Evolutionary conservation across 1,284 basidiomycete species (phyloP).

Genomic region (Amylostereum areolatum): DNA sequence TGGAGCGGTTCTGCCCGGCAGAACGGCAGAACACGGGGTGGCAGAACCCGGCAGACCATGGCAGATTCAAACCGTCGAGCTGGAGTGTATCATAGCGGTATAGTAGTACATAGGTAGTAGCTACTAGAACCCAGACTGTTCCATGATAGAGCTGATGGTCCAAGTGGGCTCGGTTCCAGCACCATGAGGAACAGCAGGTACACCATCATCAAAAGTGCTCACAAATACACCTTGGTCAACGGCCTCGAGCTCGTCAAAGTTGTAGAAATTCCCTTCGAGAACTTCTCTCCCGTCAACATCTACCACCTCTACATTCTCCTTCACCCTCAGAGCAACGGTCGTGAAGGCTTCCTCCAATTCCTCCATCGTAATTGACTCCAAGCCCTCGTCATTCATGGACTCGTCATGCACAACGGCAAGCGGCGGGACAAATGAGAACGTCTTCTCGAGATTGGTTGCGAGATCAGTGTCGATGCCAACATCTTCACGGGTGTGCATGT

Average conservation of each 20-base stretch:
- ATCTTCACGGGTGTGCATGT: constrained; percentile 15
- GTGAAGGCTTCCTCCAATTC: constrained; percentile 4
- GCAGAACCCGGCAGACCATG: too few relatives aligned
- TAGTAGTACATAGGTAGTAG: background rate
- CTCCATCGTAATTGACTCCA: background rate
- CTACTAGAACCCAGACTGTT: background rate
- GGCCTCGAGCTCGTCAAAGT: background rate
- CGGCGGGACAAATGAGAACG: constrained; percentile 8
- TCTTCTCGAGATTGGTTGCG: constrained; percentile 8
- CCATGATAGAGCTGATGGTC: background rate
- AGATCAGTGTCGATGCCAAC: constrained; percentile 11
- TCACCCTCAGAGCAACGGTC: background rate
- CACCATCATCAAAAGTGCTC: background rate
- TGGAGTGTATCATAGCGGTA: too few relatives aligned
- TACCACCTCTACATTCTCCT: background rate
- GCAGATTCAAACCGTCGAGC: too few relatives aligned
- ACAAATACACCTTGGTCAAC: background rate
- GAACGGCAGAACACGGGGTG: too few relatives aligned
- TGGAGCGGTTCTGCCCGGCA: too few relatives aligned
- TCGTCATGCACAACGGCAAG: background rate
- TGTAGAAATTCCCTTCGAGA: background rate
- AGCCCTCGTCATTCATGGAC: background rate
- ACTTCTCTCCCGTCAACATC: background rate
- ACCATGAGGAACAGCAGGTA: background rate
- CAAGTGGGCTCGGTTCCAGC: background rate